A percentile compares a stretch with the other conserved stretches of the same genome.
Conservation (phyloP, 1,284 basidiomycete species). For the Ustilago crameri region DNA sequence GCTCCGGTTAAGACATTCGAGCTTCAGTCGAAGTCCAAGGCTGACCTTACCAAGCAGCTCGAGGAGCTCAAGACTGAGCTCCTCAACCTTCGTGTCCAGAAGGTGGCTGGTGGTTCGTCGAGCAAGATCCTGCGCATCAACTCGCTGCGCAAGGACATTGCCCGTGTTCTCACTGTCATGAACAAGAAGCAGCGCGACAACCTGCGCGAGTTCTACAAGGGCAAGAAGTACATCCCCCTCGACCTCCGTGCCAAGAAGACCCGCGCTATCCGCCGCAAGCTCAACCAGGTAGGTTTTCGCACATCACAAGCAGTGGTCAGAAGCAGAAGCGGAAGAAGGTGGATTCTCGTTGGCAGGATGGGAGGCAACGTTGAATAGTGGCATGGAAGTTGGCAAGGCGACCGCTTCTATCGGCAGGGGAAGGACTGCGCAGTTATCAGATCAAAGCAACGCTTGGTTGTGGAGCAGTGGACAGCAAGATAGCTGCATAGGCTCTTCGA, state of each 20-base stretch:
- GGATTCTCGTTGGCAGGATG: too few relatives aligned
- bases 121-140: slow-evolving; percentile 87
- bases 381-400: too few relatives aligned
- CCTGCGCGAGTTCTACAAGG: slow-evolving; percentile 97
- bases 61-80: slow-evolving; percentile 96
- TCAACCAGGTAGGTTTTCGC: slow-evolving; percentile 79
- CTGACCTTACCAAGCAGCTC: slow-evolving; percentile 95
- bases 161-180: slow-evolving; percentile 96
- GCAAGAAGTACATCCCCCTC: slow-evolving; percentile 95
- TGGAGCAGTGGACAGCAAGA: too few relatives aligned
- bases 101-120: slow-evolving; percentile 94
- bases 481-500: too few relatives aligned
- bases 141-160: slow-evolving; percentile 97
- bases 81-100: slow-evolving; percentile 89
- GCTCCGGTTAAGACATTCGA: slow-evolving; percentile 90
- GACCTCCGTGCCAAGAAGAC: slow-evolving; percentile 99
- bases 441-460: too few relatives aligned
- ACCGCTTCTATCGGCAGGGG: too few relatives aligned
- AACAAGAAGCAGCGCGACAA: slow-evolving; percentile 98
- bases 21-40: slow-evolving; percentile 98
- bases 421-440: too few relatives aligned
- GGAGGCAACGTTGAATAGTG: too few relatives aligned
- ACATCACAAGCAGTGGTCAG: neutral
- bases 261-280: slow-evolving; percentile 93
- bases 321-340: neutral